Conservation (phyloP, 1,284 basidiomycete species). For the Baeospora myosura region DNA sequence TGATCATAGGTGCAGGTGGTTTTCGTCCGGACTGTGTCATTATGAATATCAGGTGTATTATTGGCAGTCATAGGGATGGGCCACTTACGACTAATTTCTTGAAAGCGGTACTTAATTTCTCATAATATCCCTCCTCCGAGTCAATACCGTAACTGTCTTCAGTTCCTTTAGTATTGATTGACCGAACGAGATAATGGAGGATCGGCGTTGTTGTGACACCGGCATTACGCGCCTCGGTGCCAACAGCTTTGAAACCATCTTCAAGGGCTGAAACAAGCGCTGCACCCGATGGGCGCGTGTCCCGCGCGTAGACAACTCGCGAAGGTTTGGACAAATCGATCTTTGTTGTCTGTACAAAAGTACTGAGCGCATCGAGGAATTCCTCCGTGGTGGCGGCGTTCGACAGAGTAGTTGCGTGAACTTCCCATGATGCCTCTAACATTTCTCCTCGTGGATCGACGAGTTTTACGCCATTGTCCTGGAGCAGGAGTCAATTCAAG, state of each 20-base stretch:
- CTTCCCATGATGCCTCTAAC: constrained; percentile 95
- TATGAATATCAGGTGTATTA: constrained; percentile 12
- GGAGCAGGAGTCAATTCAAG: constrained; percentile 10
- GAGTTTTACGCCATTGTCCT: constrained; percentile 99
- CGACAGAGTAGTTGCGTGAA: constrained; percentile 81
- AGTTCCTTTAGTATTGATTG: constrained; percentile 79
- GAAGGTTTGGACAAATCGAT: constrained; percentile 79
- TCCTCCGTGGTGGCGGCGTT: constrained; percentile 75
- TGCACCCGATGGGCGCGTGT: constrained; percentile 89
- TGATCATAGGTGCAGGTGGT: constrained; percentile 55
- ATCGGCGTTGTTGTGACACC: constrained; percentile 93
- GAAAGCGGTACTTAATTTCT: constrained; percentile 83
- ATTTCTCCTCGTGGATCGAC: constrained; percentile 99
- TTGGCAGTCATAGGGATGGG: constrained; percentile 2
- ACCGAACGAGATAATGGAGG: constrained; percentile 90
- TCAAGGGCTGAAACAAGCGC: constrained; percentile 77
- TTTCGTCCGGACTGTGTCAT: constrained; percentile 66
- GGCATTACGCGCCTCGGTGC: constrained; percentile 57
- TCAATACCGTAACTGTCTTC: constrained; percentile 78
- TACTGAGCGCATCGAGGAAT: constrained; percentile 62
- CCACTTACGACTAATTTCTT: constrained; percentile 76
- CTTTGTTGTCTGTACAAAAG: constrained; percentile 58
- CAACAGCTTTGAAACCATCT: constrained; percentile 74
- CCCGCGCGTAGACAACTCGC: constrained; percentile 84
- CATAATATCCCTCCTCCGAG: constrained; percentile 80